A percentile compares a stretch with the other conserved stretches of the same genome.
Conservation (phyloP, 2,329 filamentous ascomycete genomes). For the Fusarium sulawesiense region DNA sequence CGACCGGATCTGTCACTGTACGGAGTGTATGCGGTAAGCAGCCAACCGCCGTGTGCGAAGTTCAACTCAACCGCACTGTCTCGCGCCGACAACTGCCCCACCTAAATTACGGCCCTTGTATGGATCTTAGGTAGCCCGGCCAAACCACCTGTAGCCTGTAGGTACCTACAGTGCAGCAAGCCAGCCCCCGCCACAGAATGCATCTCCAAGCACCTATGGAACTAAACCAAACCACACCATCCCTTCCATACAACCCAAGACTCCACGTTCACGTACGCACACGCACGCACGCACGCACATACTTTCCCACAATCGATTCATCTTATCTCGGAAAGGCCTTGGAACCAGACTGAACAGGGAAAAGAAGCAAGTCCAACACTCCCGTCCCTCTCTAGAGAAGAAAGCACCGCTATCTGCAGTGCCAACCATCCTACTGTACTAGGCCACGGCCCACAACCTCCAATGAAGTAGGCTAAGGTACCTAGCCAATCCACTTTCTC, state of each 20-base stretch:
- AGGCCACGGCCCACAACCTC: constrained; percentile 8
- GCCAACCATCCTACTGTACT: not conserved
- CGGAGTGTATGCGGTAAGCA: not conserved
- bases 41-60: not conserved
- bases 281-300: constrained; percentile 5
- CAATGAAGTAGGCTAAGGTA: not conserved
- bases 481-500: constrained; percentile 24
- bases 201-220: not conserved
- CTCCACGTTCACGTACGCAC: not conserved
- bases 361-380: not conserved
- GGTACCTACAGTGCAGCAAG: not conserved
- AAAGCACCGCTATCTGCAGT: not conserved
- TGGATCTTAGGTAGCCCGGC: too few species aligned
- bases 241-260: not conserved
- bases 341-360: not conserved
- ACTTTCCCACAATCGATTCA: not conserved
- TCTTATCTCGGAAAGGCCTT: constrained; percentile 1
- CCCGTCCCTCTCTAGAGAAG: not conserved
- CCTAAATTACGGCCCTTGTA: not conserved
- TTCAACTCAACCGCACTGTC: constrained; percentile 37
- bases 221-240: not conserved
- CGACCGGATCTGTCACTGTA: constrained; percentile 10
- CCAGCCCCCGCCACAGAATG: constrained; percentile 25
- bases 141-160: not conserved
- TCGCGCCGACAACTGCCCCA: constrained; percentile 29